These are phyloP conservation scores for Thermomyces lanuginosus DNA, from an alignment of 2,329 filamentous ascomycete genomes.

Conservation along the genomic window DNA sequence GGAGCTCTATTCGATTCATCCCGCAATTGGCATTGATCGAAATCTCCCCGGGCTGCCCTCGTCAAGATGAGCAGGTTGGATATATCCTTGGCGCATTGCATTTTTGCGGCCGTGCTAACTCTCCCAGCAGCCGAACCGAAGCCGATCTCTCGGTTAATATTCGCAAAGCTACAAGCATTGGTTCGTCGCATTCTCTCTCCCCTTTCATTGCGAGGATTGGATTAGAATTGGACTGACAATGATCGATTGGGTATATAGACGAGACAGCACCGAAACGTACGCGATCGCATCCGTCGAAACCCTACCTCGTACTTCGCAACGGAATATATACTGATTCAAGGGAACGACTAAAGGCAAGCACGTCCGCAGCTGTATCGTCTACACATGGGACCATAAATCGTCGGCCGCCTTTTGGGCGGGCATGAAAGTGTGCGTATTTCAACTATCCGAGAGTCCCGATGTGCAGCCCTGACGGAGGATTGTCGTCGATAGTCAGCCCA, in stretches of 20 bases:
- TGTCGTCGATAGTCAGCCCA: conserved; percentile 58
- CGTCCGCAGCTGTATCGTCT: conserved; percentile 94
- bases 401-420: conserved; percentile 91
- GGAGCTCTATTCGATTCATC: too few relatives aligned
- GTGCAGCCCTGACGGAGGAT: conserved; percentile 2
- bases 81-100: background rate
- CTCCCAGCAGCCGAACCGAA: conserved; percentile 47
- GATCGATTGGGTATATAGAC: conserved; percentile 26
- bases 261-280: conserved; percentile 52
- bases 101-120: too few relatives aligned
- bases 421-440: conserved; percentile 73
- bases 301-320: too few relatives aligned
- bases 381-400: conserved; percentile 98
- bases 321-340: background rate
- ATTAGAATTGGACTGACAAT: conserved; percentile 4
- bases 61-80: conserved; percentile 46
- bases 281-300: conserved; percentile 6
- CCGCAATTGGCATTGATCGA: too few relatives aligned
- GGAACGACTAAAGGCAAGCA: conserved; percentile 50
- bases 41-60: too few relatives aligned
- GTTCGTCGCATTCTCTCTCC: conserved; percentile 18
- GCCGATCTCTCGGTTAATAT: conserved; percentile 50
- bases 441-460: conserved; percentile 1
- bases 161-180: conserved; percentile 49
- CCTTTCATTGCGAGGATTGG: background rate